Evolutionary conservation across 2,329 filamentous ascomycete species (phyloP), one percentile per base, ranked within the genome.

Genomic region (Penicillium decumbens): DNA sequence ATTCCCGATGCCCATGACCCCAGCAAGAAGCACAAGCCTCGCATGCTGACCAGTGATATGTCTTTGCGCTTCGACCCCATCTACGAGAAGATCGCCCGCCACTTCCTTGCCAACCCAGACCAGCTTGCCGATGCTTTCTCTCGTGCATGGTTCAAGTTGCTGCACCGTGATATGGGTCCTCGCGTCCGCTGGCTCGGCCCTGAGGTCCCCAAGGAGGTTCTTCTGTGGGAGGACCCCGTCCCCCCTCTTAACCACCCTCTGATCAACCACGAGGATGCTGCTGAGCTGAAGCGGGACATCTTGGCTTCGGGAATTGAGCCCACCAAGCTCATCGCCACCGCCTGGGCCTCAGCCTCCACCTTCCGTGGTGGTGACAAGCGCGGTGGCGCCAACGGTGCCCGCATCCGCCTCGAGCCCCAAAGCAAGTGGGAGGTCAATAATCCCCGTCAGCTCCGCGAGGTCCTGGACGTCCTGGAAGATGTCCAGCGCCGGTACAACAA

Each of bases 91-190:
- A 87, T 91, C 65, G 80, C 84, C 15, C 80, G 83, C 45, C 80
- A 78, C 61, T 90, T 83, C 79, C 74, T 85, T 41, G 80, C 82
- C 58, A 73, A 90, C 72, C 84, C 84, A 1, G 78, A 86, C 40
- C 72, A 88, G 75, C 78, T 90, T 33, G 78, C 77, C 46, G 82
- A 89, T 53, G 83, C 80, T 7, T 91, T 90, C 63, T 76, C 79
- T 20, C 80, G 81, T 43, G 87, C 87, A 12, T 91, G 87, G 87
- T 91, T 88, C 80, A 90, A 91, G 81, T 80, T 91, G 37, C 77
- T 87, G 29, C 87, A 91, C 75, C 86, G 87, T 73, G 87, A 90
- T 67, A 80, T 91, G 73, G 87, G 87, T 13, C 87, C 87, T 38
- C 75, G 80, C 46, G 66, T 78, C 23, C 85, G 84, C 65, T 90